Evolutionary conservation across 257 asterid species (phyloP), one percentile per base, ranked within the genome.

Genomic region (Osmanthus fragrans): DNA sequence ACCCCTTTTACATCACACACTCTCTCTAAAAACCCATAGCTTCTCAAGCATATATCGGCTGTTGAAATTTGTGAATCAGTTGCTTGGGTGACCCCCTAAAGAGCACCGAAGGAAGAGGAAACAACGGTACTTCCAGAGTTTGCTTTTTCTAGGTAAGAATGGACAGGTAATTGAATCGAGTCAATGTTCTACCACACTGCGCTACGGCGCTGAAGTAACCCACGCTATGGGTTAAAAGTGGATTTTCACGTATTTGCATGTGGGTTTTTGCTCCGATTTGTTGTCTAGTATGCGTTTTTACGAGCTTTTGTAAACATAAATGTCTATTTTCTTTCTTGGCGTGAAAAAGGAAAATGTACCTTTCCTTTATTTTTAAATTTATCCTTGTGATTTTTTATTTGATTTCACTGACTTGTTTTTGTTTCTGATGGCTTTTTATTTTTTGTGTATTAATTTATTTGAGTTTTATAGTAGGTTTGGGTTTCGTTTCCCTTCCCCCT

Each of bases 181-280:
- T 47, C 29, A 58, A 58, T n/a, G 32, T 58, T 58, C 66, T 7
- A 21, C 32, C 16, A 58, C 66, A n/a, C 25, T 7, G 66, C 15
- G 23, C 11, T 58, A 58, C 27, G 12, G 66, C 66, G 66, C 13
- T 58, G 66, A 58, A 58, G 66, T 58, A 58, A 21, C 66, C 29
- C 32, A 23, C 4, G 13, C 66, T 23, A 58, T 2, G 6, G 66
- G 66, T 58, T 58, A n/a, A 58, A 58, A 21, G 66, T 58, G 30
- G 30, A 21, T 58, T 58, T 58, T 58, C 66, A 58, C 32, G 66
- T 21, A 58, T 58, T 58, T 58, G 66, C 66, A 58, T 58, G 66
- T 58, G 66, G 30, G 66, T 58, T 58, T 56, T 58, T 58, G 66
- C 66, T 58, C 32, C 30, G 66, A 58, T 58, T 58, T 58, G 27